A percentile compares a stretch with the other conserved stretches of the same genome.
phyloP scores from a whole-genome alignment of 2,329 filamentous ascomycete genomes.

The Talaromyces sp. region DNA sequence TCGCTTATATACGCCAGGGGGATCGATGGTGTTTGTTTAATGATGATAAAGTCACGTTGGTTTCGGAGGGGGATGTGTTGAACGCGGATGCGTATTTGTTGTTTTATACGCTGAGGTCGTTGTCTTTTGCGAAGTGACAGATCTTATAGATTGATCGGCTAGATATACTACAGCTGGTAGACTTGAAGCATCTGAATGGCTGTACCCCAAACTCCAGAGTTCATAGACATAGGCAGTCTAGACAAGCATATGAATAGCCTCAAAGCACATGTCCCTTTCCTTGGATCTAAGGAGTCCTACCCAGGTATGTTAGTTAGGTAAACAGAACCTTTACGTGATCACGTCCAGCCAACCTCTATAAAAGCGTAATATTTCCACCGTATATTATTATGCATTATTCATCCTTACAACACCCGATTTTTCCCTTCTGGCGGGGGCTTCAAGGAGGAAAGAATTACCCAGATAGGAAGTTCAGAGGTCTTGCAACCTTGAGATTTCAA shows the following conservation, averaged over 20 bases:
- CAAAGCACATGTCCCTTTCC: neutral
- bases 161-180: too few species aligned
- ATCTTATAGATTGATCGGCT: neutral
- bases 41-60: slow-evolving; percentile 84
- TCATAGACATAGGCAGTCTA: too few species aligned
- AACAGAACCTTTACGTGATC: neutral
- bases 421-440: too few species aligned
- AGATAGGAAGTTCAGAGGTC: neutral
- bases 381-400: too few species aligned
- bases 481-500: too few species aligned
- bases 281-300: neutral
- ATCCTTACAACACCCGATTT: neutral
- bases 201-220: neutral
- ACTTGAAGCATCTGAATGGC: too few species aligned
- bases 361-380: neutral
- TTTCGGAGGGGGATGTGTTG: slow-evolving; percentile 77
- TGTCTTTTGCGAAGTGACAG: slow-evolving; percentile 18
- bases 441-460: neutral
- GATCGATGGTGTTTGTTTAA: slow-evolving; percentile 96
- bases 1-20: slow-evolving; percentile 78
- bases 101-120: slow-evolving; percentile 60
- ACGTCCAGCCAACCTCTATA: neutral
- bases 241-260: too few species aligned
- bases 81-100: slow-evolving; percentile 82
- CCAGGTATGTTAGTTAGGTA: too few species aligned